Evolutionary conservation across 139 green algal species (phyloP).

Genomic region (Coelastrella sp.): DNA sequence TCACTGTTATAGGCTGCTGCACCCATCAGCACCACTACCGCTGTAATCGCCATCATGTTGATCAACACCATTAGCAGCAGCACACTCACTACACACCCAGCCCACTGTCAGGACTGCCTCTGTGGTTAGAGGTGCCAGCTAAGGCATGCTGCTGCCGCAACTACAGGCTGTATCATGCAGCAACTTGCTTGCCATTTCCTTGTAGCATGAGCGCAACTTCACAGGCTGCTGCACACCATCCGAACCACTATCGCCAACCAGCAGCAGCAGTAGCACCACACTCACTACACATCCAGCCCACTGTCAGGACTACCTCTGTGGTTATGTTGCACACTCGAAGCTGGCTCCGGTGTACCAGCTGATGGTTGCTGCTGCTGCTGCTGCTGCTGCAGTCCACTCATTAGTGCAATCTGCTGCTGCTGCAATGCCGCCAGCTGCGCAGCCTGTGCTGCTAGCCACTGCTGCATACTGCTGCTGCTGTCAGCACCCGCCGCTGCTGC

Average conservation of each 20-base stretch:
- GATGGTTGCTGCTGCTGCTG: conserved; percentile 22
- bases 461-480: neutral
- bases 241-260: no score
- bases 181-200: no score
- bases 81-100: no score
- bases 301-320: neutral
- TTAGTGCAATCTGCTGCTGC: neutral
- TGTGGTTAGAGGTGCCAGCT: no score
- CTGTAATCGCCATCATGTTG: no score
- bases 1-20: no score
- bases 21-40: no score
- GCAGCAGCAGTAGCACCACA: no score
- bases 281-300: neutral
- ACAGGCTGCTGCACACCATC: no score
- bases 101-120: neutral
- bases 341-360: neutral
- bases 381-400: neutral
- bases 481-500: neutral
- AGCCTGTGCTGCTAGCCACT: neutral
- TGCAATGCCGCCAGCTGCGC: neutral
- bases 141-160: conserved; percentile 15
- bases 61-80: no score
- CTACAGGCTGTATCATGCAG: conserved; percentile 20
- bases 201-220: no score
- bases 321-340: neutral